These are phyloP conservation scores for Pyronema domesticum DNA, from an alignment of 495 filamentous ascomycete species.

Conservation along the genomic window DNA sequence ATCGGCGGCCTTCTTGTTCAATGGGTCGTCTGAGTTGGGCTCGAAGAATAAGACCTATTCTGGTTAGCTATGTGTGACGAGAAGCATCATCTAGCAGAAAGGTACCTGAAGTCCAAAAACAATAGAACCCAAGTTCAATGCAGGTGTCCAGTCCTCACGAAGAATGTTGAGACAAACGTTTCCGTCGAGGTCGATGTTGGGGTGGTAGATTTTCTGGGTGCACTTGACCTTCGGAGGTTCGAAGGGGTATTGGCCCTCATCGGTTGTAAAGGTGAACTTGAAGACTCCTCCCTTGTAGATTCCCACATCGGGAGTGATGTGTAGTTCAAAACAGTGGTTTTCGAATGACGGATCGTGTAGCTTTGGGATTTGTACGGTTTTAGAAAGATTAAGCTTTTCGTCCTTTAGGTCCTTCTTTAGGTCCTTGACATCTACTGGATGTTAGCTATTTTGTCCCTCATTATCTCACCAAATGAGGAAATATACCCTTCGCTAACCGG, in stretches of 20 bases:
- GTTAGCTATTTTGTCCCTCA: background rate
- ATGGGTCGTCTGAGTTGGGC: conserved; percentile 87
- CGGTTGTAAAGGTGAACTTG: conserved; percentile 78
- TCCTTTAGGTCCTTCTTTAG: too few relatives aligned
- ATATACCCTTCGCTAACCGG: conserved; percentile 81
- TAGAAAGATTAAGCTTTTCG: too few relatives aligned
- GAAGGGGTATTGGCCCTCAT: conserved; percentile 80
- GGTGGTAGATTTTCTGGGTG: conserved; percentile 96
- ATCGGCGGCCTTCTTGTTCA: conserved; percentile 94
- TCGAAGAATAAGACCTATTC: conserved; percentile 86
- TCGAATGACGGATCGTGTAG: conserved; percentile 68
- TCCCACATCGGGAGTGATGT: conserved; percentile 90
- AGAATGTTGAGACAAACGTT: conserved; percentile 97
- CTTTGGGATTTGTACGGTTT: conserved; percentile 80
- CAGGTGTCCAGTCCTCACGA: conserved; percentile 96
- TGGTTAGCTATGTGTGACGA: background rate
- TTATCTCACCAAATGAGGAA: background rate
- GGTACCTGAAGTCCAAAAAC: conserved; percentile 81
- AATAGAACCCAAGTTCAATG: conserved; percentile 88
- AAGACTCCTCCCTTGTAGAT: conserved; percentile 90
- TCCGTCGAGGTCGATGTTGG: conserved; percentile 93
- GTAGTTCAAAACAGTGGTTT: conserved; percentile 59
- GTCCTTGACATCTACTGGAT: conserved; percentile 65
- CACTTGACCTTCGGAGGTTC: conserved; percentile 97
- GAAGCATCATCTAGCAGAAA: background rate